A percentile compares a stretch with the other conserved stretches of the same genome.
Evolutionary conservation across 2,329 filamentous ascomycete species (phyloP).

Genomic region (Fusarium verrucosum): DNA sequence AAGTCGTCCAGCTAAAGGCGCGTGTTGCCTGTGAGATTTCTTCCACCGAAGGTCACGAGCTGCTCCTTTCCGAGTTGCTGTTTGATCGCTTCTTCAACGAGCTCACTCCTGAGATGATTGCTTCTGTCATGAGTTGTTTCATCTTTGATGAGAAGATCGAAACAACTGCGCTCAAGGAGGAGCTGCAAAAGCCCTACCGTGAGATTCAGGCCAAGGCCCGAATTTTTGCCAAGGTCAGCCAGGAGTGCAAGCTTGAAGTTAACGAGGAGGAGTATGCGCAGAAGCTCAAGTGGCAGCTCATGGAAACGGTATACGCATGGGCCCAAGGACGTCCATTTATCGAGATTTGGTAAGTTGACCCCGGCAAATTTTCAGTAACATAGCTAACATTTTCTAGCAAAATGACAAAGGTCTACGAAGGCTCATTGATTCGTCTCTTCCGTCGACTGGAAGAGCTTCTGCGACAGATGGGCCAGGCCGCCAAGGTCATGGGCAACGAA

Average conservation of each 20-base stretch:
- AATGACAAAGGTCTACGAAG: slow-evolving; percentile 99
- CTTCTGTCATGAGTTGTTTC: slow-evolving; percentile 88
- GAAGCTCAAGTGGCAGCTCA: slow-evolving; percentile 91
- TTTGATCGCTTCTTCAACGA: slow-evolving; percentile 99
- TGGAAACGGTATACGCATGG: slow-evolving; percentile 96
- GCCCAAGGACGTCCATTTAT: slow-evolving; percentile 89
- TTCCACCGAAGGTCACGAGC: slow-evolving; percentile 87
- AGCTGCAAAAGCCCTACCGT: slow-evolving; percentile 84
- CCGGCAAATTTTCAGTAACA: background rate
- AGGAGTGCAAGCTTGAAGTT: slow-evolving; percentile 92
- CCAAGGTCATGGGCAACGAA: slow-evolving; percentile 98
- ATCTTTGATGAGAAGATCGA: slow-evolving; percentile 97
- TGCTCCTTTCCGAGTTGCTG: slow-evolving; percentile 89
- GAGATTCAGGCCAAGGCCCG: slow-evolving; percentile 89
- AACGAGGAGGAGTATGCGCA: slow-evolving; percentile 94
- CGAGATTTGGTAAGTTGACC: slow-evolving; percentile 84
- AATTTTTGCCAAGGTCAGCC: slow-evolving; percentile 89
- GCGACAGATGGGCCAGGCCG: slow-evolving; percentile 92
- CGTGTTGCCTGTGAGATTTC: slow-evolving; percentile 98
- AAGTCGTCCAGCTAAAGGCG: slow-evolving; percentile 96
- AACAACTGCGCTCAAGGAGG: slow-evolving; percentile 79
- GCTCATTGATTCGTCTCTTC: slow-evolving; percentile 95
- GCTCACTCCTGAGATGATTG: slow-evolving; percentile 85
- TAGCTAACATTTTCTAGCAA: slow-evolving; percentile 67
- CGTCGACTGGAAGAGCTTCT: slow-evolving; percentile 92